Conservation (phyloP, 371 early-diverging fungal genomes). For the Mortierella sp. region DNA sequence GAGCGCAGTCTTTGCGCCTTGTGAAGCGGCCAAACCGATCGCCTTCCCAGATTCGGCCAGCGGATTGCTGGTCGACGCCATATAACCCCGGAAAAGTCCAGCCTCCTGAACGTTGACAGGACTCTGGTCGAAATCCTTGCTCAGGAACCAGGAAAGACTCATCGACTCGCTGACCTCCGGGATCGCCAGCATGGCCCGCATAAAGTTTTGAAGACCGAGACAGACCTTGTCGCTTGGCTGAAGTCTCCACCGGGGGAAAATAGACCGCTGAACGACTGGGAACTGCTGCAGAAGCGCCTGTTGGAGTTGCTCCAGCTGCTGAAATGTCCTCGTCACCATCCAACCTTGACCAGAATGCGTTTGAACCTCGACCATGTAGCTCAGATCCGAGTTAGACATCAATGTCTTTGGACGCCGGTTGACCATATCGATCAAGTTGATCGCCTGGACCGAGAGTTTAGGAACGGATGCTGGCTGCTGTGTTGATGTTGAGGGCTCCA, state of each 20-base stretch:
- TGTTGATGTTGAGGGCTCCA: background rate
- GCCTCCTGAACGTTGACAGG: constrained; percentile 5
- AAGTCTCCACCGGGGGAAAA: constrained; percentile 51
- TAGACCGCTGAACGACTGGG: constrained; percentile 39
- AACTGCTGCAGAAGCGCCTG: constrained; percentile 26
- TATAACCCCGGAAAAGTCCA: background rate
- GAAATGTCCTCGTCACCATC: constrained; percentile 50
- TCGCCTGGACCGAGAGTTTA: constrained; percentile 7
- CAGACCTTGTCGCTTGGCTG: constrained; percentile 56
- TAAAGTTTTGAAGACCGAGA: constrained; percentile 31
- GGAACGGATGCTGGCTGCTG: background rate
- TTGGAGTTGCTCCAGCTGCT: constrained; percentile 48
- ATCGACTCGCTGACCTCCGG: constrained; percentile 39
- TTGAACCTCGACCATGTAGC: constrained; percentile 52
- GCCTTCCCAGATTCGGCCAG: constrained; percentile 29
- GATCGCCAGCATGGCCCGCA: constrained; percentile 39
- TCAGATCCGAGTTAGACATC: constrained; percentile 39
- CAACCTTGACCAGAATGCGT: constrained; percentile 43
- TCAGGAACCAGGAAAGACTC: constrained; percentile 39
- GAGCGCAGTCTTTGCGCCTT: constrained; percentile 46
- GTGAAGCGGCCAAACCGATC: constrained; percentile 29
- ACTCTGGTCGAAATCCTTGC: constrained; percentile 45
- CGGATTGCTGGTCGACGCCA: constrained; percentile 5
- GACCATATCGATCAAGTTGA: constrained; percentile 41
- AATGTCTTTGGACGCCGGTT: constrained; percentile 46